Evolutionary conservation across 371 early-diverging fungal species (phyloP), one percentile per base, ranked within the genome.

Genomic region (Capillidium rhysosporum): DNA sequence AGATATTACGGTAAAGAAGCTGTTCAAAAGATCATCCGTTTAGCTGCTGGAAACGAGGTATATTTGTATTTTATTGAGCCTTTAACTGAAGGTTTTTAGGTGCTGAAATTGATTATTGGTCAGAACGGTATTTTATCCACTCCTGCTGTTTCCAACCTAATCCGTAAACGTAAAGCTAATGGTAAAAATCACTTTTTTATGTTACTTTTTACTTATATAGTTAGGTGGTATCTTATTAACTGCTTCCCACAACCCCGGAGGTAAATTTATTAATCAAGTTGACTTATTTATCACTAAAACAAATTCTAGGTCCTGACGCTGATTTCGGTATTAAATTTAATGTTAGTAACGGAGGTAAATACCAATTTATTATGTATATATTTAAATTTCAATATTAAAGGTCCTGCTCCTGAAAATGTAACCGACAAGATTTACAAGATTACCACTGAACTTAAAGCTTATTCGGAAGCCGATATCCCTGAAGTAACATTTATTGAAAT

Each of bases 251-350:
- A 97, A 97, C 72, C 95, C 97, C 29, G 97, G 97, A 56, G 97
- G 68, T 61, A 65, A 59, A 60, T n/a, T 25, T 20, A 40, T 29
- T 49, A 0, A 28, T 24, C 28, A 20, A 2, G 18, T 45, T 1
- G n/a, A 48, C 0, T 24, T 23, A 39, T n/a, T 12, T 30, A 40
- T 40, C 21, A 24, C 16, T 7, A 23, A 20, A 2, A 40, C 20
- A 40, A 21, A 25, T 29, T 41, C 20, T 30, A 68, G 68, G 97
- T 52, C 94, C 93, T 40, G 80, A 90, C 8, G 83, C 86, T 61
- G 97, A 97, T 66, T 97, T 97, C 72, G 97, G 97, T 56, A 92
- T 97, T 69, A 97, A 97, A 68, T 95, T 85, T 72, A 97, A 97
- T 69, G 77, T 79, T 53, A 70, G 78, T 68, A 97, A 92, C 66